Evolutionary conservation across 2,329 filamentous ascomycete species (phyloP), one percentile per base, ranked within the genome.

Genomic region (Pyricularia sp.): DNA sequence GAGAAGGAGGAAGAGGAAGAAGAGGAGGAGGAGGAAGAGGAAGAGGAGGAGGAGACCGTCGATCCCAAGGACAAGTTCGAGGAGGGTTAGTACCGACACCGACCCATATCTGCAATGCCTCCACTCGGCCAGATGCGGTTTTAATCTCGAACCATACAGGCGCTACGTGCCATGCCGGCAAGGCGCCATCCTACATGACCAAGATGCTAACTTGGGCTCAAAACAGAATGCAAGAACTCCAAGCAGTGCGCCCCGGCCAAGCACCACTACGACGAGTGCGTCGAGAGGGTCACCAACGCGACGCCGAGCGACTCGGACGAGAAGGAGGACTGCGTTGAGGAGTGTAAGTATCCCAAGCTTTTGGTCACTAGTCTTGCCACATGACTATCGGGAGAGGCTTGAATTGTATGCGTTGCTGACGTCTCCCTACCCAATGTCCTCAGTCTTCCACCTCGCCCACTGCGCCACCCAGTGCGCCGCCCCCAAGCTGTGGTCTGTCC

Each of bases 231-330:
- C 85, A 85, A 86, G 78, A 86, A 93, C 77, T 92, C 92, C 69
- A 84, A 88, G 77, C 82, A 90, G 78, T 99, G 94, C 81, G 83
- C 88, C 68, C 88, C 89, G 66, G 85, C 86, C 75, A 99, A 97
- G 87, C 93, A 97, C 84, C 94, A 99, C 85, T 97, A 89, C 78
- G 93, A 97, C 70, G 91, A 97, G 81, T 99, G 94, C 78, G 92
- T 93, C 72, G 93, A 96, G 85, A 92, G 94, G 73, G 94, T 99
- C 71, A 64, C 63, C 55, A 64, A 64, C 91, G 87, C 67, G 74
- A 74, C 66, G 76, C 78, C 70, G 72, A 82, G 72, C 71, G 84
- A 88, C 69, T 86, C 88, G 72, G 88, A 82, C 65, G 81, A 88
- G 72, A 87, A 90, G 73, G 94, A 99, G 85, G 93, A 97, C 82